Percentiles rank a stretch among this genome's conserved stretches.
Evolutionary conservation across 208 protist genomes (phyloP).

Genomic region (Leishmania aethiopica): DNA sequence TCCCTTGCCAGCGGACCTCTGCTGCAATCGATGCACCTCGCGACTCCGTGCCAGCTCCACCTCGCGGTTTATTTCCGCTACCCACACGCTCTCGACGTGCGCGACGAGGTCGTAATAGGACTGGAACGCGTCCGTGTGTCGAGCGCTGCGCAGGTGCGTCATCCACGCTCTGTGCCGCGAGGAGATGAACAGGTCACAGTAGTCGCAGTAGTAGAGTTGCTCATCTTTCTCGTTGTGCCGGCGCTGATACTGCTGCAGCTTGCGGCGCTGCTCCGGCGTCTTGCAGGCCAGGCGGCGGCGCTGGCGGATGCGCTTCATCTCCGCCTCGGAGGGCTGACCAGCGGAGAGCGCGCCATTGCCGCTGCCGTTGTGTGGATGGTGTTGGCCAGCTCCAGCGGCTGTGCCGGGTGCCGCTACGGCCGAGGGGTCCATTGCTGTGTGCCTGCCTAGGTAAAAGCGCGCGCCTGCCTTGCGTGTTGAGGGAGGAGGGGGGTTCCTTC

Average conservation of each 20-base stretch:
- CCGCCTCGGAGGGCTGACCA: slow-evolving; percentile 33
- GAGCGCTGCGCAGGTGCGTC: slow-evolving; percentile 53
- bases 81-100: slow-evolving; percentile 55
- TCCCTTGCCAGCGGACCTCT: slow-evolving; percentile 34
- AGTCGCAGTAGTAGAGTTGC: slow-evolving; percentile 82
- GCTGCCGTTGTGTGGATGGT: neutral
- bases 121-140: slow-evolving; percentile 72
- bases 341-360: slow-evolving; percentile 7
- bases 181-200: slow-evolving; percentile 87
- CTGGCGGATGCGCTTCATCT: slow-evolving; percentile 38
- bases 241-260: slow-evolving; percentile 60
- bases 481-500: neutral
- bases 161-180: slow-evolving; percentile 43
- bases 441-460: neutral
- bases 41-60: slow-evolving; percentile 38
- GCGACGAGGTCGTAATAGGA: slow-evolving; percentile 67
- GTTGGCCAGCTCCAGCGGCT: neutral
- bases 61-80: slow-evolving; percentile 45
- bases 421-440: neutral
- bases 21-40: slow-evolving; percentile 33
- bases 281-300: slow-evolving; percentile 49
- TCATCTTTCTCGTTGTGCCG: slow-evolving; percentile 87
- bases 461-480: neutral
- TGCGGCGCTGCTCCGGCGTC: slow-evolving; percentile 64
- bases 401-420: neutral